These are phyloP conservation scores for Fragaria nilgerrensis DNA, from an alignment of 306 rosid genomes.

Conservation along the genomic window DNA sequence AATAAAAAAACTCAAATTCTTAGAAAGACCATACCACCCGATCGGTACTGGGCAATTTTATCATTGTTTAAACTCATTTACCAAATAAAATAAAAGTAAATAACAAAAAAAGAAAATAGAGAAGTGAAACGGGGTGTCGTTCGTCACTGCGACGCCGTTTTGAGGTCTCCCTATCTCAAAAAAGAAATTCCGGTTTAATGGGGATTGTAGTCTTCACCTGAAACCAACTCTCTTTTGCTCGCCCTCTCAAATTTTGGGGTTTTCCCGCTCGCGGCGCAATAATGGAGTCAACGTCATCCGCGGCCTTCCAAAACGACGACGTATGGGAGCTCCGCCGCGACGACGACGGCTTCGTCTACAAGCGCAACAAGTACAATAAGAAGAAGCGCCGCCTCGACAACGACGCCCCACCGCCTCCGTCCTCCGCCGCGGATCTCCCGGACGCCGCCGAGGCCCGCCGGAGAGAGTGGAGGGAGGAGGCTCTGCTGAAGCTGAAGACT, in stretches of 20 bases:
- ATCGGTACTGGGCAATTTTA: too few species aligned
- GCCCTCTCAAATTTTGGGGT: conserved; percentile 15
- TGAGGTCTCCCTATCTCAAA: not conserved
- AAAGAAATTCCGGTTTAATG: too few species aligned
- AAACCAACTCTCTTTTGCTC: not conserved
- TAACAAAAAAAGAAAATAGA: too few species aligned
- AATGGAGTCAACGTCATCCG: conserved; percentile 36
- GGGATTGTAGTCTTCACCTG: not conserved
- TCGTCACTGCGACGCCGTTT: not conserved
- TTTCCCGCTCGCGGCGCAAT: conserved; percentile 13
- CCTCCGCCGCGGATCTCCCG: conserved; percentile 23
- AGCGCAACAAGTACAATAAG: conserved; percentile 25
- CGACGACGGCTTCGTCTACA: conserved; percentile 78
- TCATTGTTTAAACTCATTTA: too few species aligned
- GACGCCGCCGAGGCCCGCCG: conserved; percentile 29
- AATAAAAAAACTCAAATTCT: too few species aligned
- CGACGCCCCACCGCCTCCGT: not conserved
- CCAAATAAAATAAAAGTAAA: too few species aligned
- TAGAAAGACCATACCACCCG: too few species aligned
- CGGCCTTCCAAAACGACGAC: conserved; percentile 34
- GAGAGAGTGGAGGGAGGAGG: conserved; percentile 50
- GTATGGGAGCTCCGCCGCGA: conserved; percentile 72
- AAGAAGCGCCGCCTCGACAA: conserved; percentile 43
- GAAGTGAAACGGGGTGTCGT: not conserved
- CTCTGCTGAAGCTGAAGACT: conserved; percentile 49